Conservation (phyloP, 805 yeast genomes). For the Metschnikowia proteae region DNA sequence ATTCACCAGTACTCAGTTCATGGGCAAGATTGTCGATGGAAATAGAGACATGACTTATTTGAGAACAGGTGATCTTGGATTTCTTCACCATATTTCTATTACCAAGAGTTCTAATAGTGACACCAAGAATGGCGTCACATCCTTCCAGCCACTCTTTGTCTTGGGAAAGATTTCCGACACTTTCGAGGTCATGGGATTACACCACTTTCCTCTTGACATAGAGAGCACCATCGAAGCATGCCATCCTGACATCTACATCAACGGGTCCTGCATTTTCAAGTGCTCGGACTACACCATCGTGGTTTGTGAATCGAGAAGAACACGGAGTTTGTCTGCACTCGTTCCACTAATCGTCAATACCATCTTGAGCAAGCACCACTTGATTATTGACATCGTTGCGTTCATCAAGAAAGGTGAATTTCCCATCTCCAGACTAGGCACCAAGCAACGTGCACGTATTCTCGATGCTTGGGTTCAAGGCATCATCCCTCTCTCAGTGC, state of each 20-base stretch:
- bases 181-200: conserved; percentile 85
- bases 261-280: conserved; percentile 65
- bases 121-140: conserved; percentile 22
- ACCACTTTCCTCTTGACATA: conserved; percentile 84
- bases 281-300: conserved; percentile 77
- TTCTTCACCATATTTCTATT: conserved; percentile 67
- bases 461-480: conserved; percentile 52
- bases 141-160: conserved; percentile 76
- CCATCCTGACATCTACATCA: conserved; percentile 55
- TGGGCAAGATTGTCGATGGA: conserved; percentile 61
- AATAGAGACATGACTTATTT: conserved; percentile 62
- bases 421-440: conserved; percentile 69
- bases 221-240: conserved; percentile 50
- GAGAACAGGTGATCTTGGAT: conserved; percentile 94
- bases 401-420: conserved; percentile 63
- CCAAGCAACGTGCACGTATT: conserved; percentile 71
- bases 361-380: conserved; percentile 74
- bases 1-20: conserved; percentile 49
- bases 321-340: conserved; percentile 58
- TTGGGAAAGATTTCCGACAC: conserved; percentile 83
- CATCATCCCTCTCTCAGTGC: conserved; percentile 38
- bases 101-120: conserved; percentile 39
- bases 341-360: conserved; percentile 81
- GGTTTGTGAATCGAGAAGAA: conserved; percentile 60
- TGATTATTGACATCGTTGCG: conserved; percentile 78